Evolutionary conservation across 768 basidiomycete species (phyloP).

Genomic region (Gelatoporia subvermispora): DNA sequence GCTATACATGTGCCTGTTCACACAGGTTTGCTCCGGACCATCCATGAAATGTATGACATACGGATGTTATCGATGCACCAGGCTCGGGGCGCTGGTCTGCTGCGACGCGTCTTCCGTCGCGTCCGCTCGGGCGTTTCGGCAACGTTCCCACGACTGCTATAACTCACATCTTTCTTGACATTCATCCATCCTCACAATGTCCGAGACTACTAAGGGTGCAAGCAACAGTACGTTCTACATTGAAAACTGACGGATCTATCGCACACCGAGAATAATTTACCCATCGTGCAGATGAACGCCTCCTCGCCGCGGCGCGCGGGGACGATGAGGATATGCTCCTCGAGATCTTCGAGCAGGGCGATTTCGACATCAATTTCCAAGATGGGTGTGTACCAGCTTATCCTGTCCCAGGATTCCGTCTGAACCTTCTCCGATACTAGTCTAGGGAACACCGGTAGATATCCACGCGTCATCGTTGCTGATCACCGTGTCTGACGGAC

Average conservation of each 20-base stretch:
- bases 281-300: slow-evolving; percentile 51
- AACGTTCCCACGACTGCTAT: no score
- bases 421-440: slow-evolving; percentile 13
- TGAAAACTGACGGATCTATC: background rate
- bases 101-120: no score
- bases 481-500: background rate
- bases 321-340: slow-evolving; percentile 69
- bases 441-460: slow-evolving; percentile 78
- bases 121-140: no score
- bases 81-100: no score
- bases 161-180: no score
- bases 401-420: background rate
- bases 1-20: no score
- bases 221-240: slow-evolving; percentile 15
- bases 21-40: no score
- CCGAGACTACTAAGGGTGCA: slow-evolving; percentile 12
- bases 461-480: slow-evolving; percentile 15
- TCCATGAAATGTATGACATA: no score
- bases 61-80: no score
- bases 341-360: slow-evolving; percentile 51
- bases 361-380: slow-evolving; percentile 68
- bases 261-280: background rate
- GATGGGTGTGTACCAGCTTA: slow-evolving; percentile 59
- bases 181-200: no score
- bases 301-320: slow-evolving; percentile 65